Percentiles rank a stretch among this genome's conserved stretches.
Evolutionary conservation across 768 basidiomycete genomes (phyloP).

Genomic region (Rhizopogon vesiculosus): DNA sequence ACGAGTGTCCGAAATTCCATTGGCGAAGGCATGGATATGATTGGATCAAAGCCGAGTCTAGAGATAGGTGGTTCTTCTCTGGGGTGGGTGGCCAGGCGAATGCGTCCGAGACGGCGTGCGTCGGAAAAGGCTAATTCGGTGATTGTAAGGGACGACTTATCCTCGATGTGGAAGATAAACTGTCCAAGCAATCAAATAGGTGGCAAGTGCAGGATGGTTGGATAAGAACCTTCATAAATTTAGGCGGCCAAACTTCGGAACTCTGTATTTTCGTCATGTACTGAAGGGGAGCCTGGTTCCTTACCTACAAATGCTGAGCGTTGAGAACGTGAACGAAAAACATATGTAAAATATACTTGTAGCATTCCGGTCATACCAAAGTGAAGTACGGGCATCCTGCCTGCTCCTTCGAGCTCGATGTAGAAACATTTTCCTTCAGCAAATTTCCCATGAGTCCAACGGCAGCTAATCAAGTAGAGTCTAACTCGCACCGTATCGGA

Average conservation of each 20-base stretch:
- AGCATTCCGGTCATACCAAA: slow-evolving; percentile 89
- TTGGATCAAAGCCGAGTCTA: slow-evolving; percentile 71
- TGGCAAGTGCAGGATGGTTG: background rate
- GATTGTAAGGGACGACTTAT: slow-evolving; percentile 28
- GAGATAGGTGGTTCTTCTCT: slow-evolving; percentile 65
- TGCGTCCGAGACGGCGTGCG: slow-evolving; percentile 64
- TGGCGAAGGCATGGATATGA: slow-evolving; percentile 59
- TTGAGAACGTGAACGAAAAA: background rate
- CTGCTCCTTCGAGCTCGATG: slow-evolving; percentile 55
- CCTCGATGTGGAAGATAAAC: slow-evolving; percentile 62
- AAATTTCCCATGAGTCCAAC: background rate
- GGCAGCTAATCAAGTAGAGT: background rate
- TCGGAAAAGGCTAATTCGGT: slow-evolving; percentile 67
- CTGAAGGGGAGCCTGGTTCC: slow-evolving; percentile 41
- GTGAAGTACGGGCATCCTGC: slow-evolving; percentile 65
- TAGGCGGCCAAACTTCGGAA: slow-evolving; percentile 57
- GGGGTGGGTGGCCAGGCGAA: slow-evolving; percentile 58
- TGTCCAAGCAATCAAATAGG: slow-evolving; percentile 14
- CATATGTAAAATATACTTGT: slow-evolving; percentile 35
- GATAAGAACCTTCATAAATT: slow-evolving; percentile 52
- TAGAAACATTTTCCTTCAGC: slow-evolving; percentile 60
- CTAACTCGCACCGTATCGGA: slow-evolving; percentile 44
- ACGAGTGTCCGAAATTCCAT: slow-evolving; percentile 45
- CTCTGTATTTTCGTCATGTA: slow-evolving; percentile 44
- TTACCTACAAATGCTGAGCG: slow-evolving; percentile 28